Evolutionary conservation across 495 filamentous ascomycete genomes (phyloP).

Genomic region (Lepraria neglecta): DNA sequence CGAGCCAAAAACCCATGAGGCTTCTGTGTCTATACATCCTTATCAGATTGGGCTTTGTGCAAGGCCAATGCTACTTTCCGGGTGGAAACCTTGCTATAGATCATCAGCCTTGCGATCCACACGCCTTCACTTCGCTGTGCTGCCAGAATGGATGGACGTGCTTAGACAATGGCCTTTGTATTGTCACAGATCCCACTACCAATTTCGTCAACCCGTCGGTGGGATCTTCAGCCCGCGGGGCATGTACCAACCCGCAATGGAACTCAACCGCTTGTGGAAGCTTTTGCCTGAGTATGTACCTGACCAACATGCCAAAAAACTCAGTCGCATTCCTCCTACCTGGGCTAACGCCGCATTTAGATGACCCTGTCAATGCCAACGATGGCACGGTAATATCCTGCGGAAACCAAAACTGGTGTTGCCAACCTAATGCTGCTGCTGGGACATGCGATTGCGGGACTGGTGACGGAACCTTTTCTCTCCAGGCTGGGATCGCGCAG

Average conservation of each 20-base stretch:
- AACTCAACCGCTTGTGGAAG: conserved; percentile 31
- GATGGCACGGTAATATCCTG: conserved; percentile 29
- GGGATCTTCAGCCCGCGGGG: conserved; percentile 7
- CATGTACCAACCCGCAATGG: conserved; percentile 29
- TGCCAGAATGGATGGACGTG: conserved; percentile 33
- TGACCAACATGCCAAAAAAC: neutral
- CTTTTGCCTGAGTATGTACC: conserved; percentile 31
- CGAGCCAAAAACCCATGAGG: neutral
- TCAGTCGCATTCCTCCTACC: neutral
- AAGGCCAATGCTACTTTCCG: conserved; percentile 31
- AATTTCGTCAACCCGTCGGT: conserved; percentile 20
- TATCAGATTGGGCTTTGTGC: neutral
- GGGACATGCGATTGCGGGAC: conserved; percentile 31
- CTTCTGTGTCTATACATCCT: neutral
- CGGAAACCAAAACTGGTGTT: conserved; percentile 32
- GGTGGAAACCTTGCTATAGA: conserved; percentile 23
- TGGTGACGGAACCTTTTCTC: conserved; percentile 24
- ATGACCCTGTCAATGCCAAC: conserved; percentile 20
- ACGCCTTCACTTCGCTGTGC: conserved; percentile 26
- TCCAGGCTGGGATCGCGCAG: conserved; percentile 22
- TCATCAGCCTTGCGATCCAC: conserved; percentile 29
- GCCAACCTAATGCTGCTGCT: conserved; percentile 22
- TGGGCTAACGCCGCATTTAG: conserved; percentile 2
- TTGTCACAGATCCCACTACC: conserved; percentile 28
- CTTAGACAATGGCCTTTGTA: conserved; percentile 34